Base-by-base conservation (phyloP, 768 basidiomycete species). In the Kwoniella newhampshirensis region DNA sequence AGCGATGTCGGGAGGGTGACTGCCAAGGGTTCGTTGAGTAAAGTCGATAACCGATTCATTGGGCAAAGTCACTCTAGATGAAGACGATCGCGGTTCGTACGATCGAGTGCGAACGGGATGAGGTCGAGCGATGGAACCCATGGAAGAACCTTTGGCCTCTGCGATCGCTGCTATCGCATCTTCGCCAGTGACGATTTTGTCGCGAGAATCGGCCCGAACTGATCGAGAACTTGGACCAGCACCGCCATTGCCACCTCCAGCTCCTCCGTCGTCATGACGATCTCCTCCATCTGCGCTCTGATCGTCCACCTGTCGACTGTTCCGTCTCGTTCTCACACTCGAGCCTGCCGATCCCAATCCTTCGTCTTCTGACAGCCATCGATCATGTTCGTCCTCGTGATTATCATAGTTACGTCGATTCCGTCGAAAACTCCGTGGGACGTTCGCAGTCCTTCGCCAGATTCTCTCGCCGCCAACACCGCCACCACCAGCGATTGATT, bases 361-460 rank as follows among this genome's bases (percentile, higher is more conserved):
- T 45, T 75, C 74, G 41, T 74, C 74, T 39, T 74, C 74, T 12
- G 68, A 71, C 28, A 75, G 55, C 74, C 74, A 75, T 18, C 72
- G 57, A 62, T 70, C 67, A 21, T 41, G 35, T 20, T 61, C 66
- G 20, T 53, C 62, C 2, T 51, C 67, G 25, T 51, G 51, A 26
- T 46, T 32, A 26, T 20, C 39, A 3, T 42, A 21, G 42, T 37
- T 28, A 6, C 40, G 39, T 18, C 40, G 50, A n/a, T 45, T 35
- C 18, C 41, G 56, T 41, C 50, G 51, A 12, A 58, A 11, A 25
- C 50, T 43, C 2, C 25, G 18, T 18, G 61, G 61, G 15, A 63
- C 46, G 48, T 63, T 63, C 11, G 57, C 15, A 4, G 61, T 63
- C 2, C 51, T 51, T 26, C 57, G 36, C 61, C 61, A 63, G 9